Evolutionary conservation across 371 early-diverging fungal species (phyloP).

Genomic region (Cladochytrium tenue): DNA sequence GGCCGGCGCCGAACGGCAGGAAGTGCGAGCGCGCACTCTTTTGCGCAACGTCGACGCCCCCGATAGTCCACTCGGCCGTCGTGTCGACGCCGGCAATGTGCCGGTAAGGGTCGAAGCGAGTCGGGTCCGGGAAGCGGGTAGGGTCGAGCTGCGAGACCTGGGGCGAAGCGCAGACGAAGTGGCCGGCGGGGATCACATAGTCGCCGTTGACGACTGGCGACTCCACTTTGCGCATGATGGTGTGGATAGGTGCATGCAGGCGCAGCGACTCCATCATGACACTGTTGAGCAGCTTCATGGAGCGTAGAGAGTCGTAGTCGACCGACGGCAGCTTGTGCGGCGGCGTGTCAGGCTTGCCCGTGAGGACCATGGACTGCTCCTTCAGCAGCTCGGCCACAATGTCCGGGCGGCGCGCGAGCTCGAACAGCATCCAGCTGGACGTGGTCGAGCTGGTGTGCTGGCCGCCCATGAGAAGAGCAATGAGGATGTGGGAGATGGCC

Average conservation of each 20-base stretch:
- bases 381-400: slow-evolving; percentile 36
- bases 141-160: slow-evolving; percentile 82
- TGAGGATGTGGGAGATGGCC: slow-evolving; percentile 91
- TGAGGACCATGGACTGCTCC: slow-evolving; percentile 52
- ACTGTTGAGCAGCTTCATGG: slow-evolving; percentile 75
- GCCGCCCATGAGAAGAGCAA: slow-evolving; percentile 93
- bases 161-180: slow-evolving; percentile 84
- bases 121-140: slow-evolving; percentile 74
- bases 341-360: slow-evolving; percentile 53
- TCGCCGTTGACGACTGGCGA: slow-evolving; percentile 63
- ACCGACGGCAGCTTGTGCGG: slow-evolving; percentile 43
- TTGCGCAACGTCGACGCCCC: slow-evolving; percentile 86
- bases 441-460: slow-evolving; percentile 96
- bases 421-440: slow-evolving; percentile 85
- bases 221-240: slow-evolving; percentile 89
- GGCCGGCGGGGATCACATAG: slow-evolving; percentile 85
- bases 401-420: slow-evolving; percentile 80
- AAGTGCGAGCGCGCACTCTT: slow-evolving; percentile 82
- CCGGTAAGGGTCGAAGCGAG: slow-evolving; percentile 77
- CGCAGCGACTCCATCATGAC: slow-evolving; percentile 89
- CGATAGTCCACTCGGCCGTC: slow-evolving; percentile 68
- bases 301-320: slow-evolving; percentile 78
- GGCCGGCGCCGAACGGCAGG: slow-evolving; percentile 94
- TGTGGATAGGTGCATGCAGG: slow-evolving; percentile 89
- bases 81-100: slow-evolving; percentile 67